phyloP scores from a whole-genome alignment of 129 eudicot genomes.

The carrot (Daucus carota) region DNA sequence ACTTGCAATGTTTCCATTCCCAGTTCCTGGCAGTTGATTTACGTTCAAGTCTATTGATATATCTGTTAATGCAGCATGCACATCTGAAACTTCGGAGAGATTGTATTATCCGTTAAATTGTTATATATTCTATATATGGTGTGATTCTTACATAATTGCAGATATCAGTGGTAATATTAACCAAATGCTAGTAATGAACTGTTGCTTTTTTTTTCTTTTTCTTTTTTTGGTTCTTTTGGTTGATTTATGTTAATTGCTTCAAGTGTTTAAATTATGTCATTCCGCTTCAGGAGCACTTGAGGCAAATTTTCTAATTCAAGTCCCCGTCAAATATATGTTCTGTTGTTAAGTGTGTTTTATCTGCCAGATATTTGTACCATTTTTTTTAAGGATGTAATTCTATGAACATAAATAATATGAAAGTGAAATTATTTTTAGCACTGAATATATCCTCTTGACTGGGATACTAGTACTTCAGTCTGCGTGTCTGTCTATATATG shows the following conservation, averaged over 20 bases:
- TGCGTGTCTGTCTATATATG: neutral
- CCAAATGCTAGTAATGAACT: neutral
- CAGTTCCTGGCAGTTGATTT: neutral
- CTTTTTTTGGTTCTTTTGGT: neutral
- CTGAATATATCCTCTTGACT: neutral
- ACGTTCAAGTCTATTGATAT: neutral
- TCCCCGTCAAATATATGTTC: no score
- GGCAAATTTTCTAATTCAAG: no score
- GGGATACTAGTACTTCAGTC: neutral
- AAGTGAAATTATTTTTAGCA: neutral
- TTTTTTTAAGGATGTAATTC: neutral
- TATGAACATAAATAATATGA: neutral
- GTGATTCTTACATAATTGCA: neutral
- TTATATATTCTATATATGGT: no score
- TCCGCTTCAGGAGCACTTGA: neutral
- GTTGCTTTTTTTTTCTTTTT: neutral
- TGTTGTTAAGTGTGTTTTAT: neutral
- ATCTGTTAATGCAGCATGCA: neutral
- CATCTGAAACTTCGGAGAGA: no score
- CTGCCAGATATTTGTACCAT: neutral
- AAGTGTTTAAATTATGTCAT: neutral
- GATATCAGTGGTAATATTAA: neutral
- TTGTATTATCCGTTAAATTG: no score
- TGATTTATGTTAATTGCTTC: neutral
- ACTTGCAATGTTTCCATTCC: neutral